These are phyloP conservation scores for Paramecium pentaurelia DNA, from an alignment of 73 alveolate species.

Conservation along the genomic window DNA sequence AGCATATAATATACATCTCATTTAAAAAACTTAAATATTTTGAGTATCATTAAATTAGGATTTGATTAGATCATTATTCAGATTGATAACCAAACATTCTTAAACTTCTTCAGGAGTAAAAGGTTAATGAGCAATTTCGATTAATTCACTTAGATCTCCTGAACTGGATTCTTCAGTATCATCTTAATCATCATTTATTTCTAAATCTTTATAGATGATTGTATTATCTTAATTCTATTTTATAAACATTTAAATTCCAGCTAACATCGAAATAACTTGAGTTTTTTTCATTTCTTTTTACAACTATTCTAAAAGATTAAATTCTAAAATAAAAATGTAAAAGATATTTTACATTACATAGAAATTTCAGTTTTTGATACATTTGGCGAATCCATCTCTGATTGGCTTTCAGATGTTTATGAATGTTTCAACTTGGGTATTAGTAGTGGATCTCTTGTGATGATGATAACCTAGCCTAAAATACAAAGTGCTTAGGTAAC, in stretches of 20 bases:
- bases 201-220: not conserved
- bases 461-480: not conserved
- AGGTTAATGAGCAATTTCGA: not conserved
- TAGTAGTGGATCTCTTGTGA: not conserved
- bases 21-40: not conserved
- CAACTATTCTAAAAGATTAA: not conserved
- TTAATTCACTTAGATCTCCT: not conserved
- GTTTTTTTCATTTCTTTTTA: constrained; percentile 17
- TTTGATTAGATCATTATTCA: not conserved
- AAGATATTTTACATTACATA: not conserved
- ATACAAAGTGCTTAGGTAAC: not conserved
- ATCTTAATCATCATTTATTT: not conserved
- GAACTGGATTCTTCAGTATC: not conserved
- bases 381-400: not conserved
- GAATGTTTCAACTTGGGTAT: not conserved
- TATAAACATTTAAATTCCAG: not conserved
- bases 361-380: not conserved
- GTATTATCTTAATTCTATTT: not conserved
- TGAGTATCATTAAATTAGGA: not conserved
- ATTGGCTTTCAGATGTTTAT: not conserved
- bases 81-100: not conserved
- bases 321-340: not conserved
- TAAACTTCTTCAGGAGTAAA: not conserved
- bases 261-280: not conserved
- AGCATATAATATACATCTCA: not conserved